A percentile compares a stretch with the other conserved stretches of the same genome.
Conservation (phyloP, 306 rosid genomes). For the Cicer chorassanicum region DNA sequence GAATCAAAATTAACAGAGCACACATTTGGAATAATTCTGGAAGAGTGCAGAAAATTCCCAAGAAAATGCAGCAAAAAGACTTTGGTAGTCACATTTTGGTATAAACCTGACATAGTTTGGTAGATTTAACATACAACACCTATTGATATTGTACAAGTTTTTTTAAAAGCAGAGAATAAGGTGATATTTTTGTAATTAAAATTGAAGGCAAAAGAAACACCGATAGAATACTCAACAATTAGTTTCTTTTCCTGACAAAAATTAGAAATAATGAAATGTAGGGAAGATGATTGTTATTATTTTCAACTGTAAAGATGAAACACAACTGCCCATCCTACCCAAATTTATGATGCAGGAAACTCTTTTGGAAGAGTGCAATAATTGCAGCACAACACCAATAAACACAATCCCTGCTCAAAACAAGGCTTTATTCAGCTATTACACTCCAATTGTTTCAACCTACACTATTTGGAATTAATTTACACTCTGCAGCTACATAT, state of each 20-base stretch:
- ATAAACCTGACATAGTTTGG: not conserved
- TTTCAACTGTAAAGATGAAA: slow-evolving; percentile 51
- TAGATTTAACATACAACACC: slow-evolving; percentile 9
- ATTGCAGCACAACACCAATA: slow-evolving; percentile 56
- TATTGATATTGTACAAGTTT: not conserved
- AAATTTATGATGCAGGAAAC: slow-evolving; percentile 56
- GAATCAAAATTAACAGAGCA: not conserved
- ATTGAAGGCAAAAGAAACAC: slow-evolving; percentile 7
- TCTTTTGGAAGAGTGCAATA: slow-evolving; percentile 61
- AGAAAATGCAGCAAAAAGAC: slow-evolving; percentile 5
- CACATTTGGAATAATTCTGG: not conserved
- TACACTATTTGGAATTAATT: slow-evolving; percentile 31
- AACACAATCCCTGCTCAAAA: slow-evolving; percentile 61
- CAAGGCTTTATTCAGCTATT: slow-evolving; percentile 11
- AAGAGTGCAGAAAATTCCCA: slow-evolving; percentile 4
- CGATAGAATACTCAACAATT: not conserved
- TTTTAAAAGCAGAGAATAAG: not conserved
- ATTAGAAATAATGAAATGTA: slow-evolving; percentile 26
- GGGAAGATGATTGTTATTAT: slow-evolving; percentile 63
- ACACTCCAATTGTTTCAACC: slow-evolving; percentile 31
- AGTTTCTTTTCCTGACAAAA: not conserved
- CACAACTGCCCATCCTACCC: slow-evolving; percentile 71
- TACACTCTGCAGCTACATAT: slow-evolving; percentile 21
- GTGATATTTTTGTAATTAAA: not conserved
- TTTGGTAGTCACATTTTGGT: slow-evolving; percentile 7